Evolutionary conservation across 2,329 filamentous ascomycete genomes (phyloP).

Genomic region (Dactylellina drechsleri): DNA sequence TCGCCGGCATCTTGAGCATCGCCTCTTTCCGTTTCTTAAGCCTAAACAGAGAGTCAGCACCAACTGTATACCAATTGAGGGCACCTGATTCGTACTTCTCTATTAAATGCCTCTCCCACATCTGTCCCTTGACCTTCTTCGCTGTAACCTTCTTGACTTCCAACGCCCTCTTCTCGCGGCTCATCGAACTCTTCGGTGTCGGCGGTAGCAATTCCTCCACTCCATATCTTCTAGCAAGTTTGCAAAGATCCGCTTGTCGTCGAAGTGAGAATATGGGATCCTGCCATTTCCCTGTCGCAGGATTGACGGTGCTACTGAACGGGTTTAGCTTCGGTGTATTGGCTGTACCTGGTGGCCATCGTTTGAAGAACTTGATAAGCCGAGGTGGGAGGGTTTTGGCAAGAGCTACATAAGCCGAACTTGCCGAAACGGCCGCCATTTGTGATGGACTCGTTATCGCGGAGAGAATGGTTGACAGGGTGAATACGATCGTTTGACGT

Average conservation of each 20-base stretch:
- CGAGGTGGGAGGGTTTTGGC: slow-evolving; percentile 79
- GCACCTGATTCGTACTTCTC: slow-evolving; percentile 67
- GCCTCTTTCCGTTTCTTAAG: slow-evolving; percentile 89
- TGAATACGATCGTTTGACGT: neutral
- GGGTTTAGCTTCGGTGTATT: slow-evolving; percentile 75
- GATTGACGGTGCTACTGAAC: slow-evolving; percentile 82
- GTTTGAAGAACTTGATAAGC: slow-evolving; percentile 85
- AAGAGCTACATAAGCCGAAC: slow-evolving; percentile 64
- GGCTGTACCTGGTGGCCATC: slow-evolving; percentile 76
- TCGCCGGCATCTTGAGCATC: slow-evolving; percentile 92
- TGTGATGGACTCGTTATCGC: slow-evolving; percentile 18
- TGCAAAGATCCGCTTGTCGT: slow-evolving; percentile 88
- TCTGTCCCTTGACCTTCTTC: slow-evolving; percentile 85
- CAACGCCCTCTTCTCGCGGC: slow-evolving; percentile 75
- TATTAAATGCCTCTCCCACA: slow-evolving; percentile 87
- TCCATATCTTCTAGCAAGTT: slow-evolving; percentile 80
- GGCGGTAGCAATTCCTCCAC: slow-evolving; percentile 83
- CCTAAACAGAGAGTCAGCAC: slow-evolving; percentile 62
- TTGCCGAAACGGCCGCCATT: slow-evolving; percentile 54
- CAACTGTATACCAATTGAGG: neutral
- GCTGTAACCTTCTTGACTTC: slow-evolving; percentile 83
- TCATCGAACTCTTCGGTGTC: slow-evolving; percentile 78
- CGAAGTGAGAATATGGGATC: slow-evolving; percentile 84
- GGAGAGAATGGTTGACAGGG: neutral
- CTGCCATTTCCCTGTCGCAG: slow-evolving; percentile 82